phyloP scores from a whole-genome alignment of 176 grass and related monocot species.

The Zizania latifolia region DNA sequence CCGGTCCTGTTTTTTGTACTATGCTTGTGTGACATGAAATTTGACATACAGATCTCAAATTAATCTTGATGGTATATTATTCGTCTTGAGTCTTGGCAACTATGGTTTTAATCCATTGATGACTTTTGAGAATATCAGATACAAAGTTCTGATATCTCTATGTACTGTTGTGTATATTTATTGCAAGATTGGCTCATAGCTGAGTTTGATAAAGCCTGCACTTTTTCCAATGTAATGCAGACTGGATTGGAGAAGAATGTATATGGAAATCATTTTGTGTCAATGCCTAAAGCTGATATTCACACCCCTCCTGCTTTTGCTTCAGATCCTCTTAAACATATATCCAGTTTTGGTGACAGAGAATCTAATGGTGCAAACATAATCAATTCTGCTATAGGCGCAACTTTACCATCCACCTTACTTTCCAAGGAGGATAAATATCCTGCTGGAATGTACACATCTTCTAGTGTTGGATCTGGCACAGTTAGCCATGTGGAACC shows the following conservation, averaged over 20 bases:
- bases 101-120: not conserved
- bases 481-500: conserved; percentile 41
- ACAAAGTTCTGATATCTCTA: not conserved
- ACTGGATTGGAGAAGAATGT: conserved; percentile 94
- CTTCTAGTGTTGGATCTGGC: conserved; percentile 25
- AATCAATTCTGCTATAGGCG: conserved; percentile 33
- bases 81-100: not conserved
- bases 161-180: conserved; percentile 7
- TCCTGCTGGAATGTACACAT: conserved; percentile 44
- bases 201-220: conserved; percentile 19
- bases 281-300: conserved; percentile 55
- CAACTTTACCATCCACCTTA: conserved; percentile 33
- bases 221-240: conserved; percentile 51
- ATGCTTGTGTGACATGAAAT: not conserved
- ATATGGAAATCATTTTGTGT: conserved; percentile 89
- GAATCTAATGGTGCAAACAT: conserved; percentile 39
- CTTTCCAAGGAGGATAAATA: too few relatives aligned
- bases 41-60: not conserved
- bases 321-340: conserved; percentile 66
- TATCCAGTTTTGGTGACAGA: conserved; percentile 41
- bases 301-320: conserved; percentile 69
- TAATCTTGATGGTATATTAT: not conserved
- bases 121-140: not conserved
- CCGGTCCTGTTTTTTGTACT: too few relatives aligned
- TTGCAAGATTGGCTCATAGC: not conserved